A percentile compares a stretch with the other conserved stretches of the same genome.
phyloP scores from a whole-genome alignment of 1,284 basidiomycete species.

The Phellinidium pouzarii region DNA sequence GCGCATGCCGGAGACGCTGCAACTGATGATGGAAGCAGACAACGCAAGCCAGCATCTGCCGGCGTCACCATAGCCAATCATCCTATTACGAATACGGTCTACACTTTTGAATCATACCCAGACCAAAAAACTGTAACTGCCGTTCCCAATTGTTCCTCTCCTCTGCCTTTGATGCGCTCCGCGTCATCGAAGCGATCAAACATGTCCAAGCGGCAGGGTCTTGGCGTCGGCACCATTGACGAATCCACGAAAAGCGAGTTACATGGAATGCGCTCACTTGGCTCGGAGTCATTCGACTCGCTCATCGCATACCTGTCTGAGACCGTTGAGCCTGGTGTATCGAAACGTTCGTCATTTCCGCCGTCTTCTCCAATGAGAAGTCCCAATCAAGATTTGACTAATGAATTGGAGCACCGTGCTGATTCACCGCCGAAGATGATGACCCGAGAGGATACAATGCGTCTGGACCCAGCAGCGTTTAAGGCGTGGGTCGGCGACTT shows the following conservation, averaged over 20 bases:
- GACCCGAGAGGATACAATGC: not conserved
- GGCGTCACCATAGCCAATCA: not conserved
- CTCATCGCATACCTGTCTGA: slow-evolving; percentile 15
- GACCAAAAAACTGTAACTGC: not conserved
- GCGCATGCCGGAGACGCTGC: not conserved
- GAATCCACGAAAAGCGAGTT: slow-evolving; percentile 7
- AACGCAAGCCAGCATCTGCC: not conserved
- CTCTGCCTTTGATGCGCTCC: not conserved
- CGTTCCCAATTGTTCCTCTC: not conserved
- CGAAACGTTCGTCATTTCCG: not conserved
- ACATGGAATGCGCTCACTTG: slow-evolving; percentile 10
- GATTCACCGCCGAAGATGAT: not conserved
- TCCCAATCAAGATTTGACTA: not conserved
- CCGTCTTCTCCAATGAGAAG: not conserved
- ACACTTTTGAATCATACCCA: not conserved
- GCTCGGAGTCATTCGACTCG: slow-evolving; percentile 12
- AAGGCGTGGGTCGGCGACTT: slow-evolving; percentile 1
- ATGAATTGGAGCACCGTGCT: not conserved
- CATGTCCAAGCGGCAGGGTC: slow-evolving; percentile 6
- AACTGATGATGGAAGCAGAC: not conserved
- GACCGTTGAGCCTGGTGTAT: slow-evolving; percentile 1
- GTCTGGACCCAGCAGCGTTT: not conserved
- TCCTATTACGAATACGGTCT: not conserved
- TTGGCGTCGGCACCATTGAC: slow-evolving; percentile 2
- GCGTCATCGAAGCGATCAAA: not conserved